phyloP scores from a whole-genome alignment of 306 rosid species.

The Fragaria vesca region DNA sequence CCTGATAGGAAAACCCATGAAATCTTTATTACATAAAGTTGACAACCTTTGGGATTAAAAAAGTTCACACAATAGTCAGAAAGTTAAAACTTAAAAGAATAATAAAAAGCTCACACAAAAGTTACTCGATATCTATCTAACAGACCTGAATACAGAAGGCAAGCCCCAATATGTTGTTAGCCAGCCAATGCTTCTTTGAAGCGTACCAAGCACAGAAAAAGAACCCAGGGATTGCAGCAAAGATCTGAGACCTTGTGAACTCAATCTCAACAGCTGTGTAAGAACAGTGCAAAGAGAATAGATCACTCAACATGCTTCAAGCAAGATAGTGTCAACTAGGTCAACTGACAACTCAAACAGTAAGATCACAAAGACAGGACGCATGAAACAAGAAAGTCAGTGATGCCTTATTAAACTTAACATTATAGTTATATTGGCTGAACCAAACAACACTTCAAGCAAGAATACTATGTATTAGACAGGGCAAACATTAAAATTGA shows the following conservation, averaged over 20 bases:
- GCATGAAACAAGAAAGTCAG: conserved; percentile 1
- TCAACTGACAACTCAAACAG: conserved; percentile 30
- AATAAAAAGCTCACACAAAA: background rate
- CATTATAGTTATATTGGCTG: background rate
- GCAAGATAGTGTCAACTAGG: conserved; percentile 46
- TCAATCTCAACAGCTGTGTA: conserved; percentile 94
- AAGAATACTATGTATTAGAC: background rate
- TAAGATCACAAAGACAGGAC: conserved; percentile 11
- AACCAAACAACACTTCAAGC: conserved; percentile 2
- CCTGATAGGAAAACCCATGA: conserved; percentile 50
- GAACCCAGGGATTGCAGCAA: conserved; percentile 92
- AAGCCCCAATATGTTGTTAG: conserved; percentile 90
- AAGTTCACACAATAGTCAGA: background rate
- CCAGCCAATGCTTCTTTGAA: conserved; percentile 88
- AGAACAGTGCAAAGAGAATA: conserved; percentile 58
- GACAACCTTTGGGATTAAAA: background rate
- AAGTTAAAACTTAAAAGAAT: background rate
- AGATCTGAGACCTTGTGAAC: conserved; percentile 85
- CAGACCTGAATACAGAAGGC: conserved; percentile 98
- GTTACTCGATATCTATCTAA: background rate
- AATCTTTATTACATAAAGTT: background rate
- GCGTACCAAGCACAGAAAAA: conserved; percentile 99
- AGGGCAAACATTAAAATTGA: background rate
- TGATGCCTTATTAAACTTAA: background rate
- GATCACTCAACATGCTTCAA: conserved; percentile 60